phyloP scores from a whole-genome alignment of 805 yeast genomes.

The Candida sanyiensis region DNA sequence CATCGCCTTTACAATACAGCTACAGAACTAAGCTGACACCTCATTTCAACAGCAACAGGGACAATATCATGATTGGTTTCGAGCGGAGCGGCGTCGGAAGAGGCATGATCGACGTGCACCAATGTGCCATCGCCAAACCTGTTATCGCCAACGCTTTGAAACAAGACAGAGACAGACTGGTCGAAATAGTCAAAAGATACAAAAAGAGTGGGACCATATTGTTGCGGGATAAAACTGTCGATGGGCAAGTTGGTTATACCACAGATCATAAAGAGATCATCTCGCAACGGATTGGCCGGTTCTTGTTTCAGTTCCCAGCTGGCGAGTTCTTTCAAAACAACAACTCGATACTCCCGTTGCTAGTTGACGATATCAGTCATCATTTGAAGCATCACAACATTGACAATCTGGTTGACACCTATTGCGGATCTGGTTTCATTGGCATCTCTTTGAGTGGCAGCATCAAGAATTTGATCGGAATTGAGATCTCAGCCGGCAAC shows the following conservation, averaged over 20 bases:
- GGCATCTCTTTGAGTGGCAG: constrained; percentile 73
- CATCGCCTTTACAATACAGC: constrained; percentile 67
- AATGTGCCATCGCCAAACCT: constrained; percentile 80
- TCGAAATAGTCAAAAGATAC: constrained; percentile 34
- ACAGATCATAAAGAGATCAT: constrained; percentile 74
- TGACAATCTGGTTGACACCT: constrained; percentile 83
- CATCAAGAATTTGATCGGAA: constrained; percentile 79
- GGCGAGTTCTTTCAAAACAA: constrained; percentile 96
- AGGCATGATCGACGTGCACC: constrained; percentile 76
- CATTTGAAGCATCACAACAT: constrained; percentile 48
- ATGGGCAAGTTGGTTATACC: constrained; percentile 46
- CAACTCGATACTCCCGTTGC: constrained; percentile 79
- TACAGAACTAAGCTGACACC: constrained; percentile 94
- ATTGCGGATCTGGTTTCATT: constrained; percentile 93
- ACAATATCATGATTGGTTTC: constrained; percentile 63
- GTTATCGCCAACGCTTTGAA: constrained; percentile 68
- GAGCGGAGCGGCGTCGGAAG: constrained; percentile 50
- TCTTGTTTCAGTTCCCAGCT: constrained; percentile 81
- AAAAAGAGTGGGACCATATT: constrained; percentile 86
- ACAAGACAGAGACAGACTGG: constrained; percentile 56
- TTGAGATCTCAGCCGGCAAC: constrained; percentile 87
- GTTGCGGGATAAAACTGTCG: constrained; percentile 66
- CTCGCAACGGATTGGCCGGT: constrained; percentile 63
- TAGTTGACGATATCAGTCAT: constrained; percentile 66
- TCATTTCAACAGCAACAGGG: constrained; percentile 72